Evolutionary conservation across 176 grass and related monocot genomes (phyloP), one percentile per base, ranked within the genome.

Genomic region (Bromus sterilis): DNA sequence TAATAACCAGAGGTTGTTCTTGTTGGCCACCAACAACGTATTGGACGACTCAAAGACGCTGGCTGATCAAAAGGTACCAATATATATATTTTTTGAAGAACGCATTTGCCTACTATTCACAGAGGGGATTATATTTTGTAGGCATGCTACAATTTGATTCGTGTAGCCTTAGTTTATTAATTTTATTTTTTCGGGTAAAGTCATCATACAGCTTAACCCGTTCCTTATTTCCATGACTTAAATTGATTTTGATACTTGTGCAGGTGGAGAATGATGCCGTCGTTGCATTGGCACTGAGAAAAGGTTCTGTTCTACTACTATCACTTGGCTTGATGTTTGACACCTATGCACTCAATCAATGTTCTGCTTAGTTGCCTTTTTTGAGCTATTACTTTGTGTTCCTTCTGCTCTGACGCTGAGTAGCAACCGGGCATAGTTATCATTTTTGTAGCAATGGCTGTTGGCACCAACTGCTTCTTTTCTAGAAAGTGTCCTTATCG

Each of bases 191-290:
- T 1, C 29, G 28, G 31, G 18, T 64, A 80, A 73, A 75, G 25
- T 13, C 6, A 3, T 1, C 1, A 43, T 26, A 7, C 2, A 56
- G 24, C 8, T 16, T 16, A 62, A 33, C 8, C 30, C 25, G 44
- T 66, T 61, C 75, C 79, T 14, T 61, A 40, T 4, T 42, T 70
- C 23, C 66, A 26, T 26, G 11, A 12, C 11, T 26, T 1, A 42
- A 70, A 15, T 42, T 42, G 16, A 28, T 44, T 68, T 43, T 71
- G 39, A 43, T 77, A 4, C 66, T 24, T 31, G 29, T 66, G 6
- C 61, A 97, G 94, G 91, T 97, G 53, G 94, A 93, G 83, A 93
- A 97, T 83, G 94, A 91, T 63, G 84, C 89, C 23, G 49, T 93
- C 18, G 78, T 97, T 76, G 91, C 90, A 58, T 82, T 97, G 46